Evolutionary conservation across 2,329 filamentous ascomycete genomes (phyloP).

Genomic region (Torrubiella hemipterigena): DNA sequence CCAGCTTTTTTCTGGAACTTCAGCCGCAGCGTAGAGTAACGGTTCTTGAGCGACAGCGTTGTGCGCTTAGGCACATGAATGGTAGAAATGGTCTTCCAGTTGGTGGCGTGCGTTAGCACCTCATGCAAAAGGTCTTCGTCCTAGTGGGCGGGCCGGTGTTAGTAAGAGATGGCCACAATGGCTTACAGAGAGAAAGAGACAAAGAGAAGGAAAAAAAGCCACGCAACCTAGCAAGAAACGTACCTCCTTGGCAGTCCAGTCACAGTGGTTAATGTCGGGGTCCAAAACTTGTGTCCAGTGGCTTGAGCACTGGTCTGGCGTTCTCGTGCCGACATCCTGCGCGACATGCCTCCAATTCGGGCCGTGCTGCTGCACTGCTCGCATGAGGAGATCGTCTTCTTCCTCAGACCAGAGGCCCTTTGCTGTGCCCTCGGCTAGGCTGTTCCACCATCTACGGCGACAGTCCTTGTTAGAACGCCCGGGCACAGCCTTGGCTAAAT

Average conservation of each 20-base stretch:
- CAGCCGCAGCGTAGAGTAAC: conserved; percentile 1
- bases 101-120: not conserved
- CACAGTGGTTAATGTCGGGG: conserved; percentile 3
- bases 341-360: conserved; percentile 1
- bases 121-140: conserved; percentile 1
- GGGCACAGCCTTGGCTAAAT: not conserved
- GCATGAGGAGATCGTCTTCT: not conserved
- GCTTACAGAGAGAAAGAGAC: too few species aligned
- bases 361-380: not conserved
- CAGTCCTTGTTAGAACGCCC: conserved; percentile 2
- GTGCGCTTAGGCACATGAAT: not conserved
- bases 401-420: conserved; percentile 5
- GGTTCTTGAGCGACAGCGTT: not conserved
- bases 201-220: too few species aligned
- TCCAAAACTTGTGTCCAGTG: conserved; percentile 3
- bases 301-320: conserved; percentile 2
- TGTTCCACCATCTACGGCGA: conserved; percentile 3
- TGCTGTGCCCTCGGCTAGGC: conserved; percentile 6
- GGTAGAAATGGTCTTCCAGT: not conserved
- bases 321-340: conserved; percentile 1
- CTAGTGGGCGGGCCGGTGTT: not conserved
- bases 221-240: too few species aligned
- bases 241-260: not conserved
- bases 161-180: not conserved
- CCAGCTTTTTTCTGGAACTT: too few species aligned